Evolutionary conservation across 2,329 filamentous ascomycete genomes (phyloP).

Genomic region (Cephalotrichum gorgonifer): DNA sequence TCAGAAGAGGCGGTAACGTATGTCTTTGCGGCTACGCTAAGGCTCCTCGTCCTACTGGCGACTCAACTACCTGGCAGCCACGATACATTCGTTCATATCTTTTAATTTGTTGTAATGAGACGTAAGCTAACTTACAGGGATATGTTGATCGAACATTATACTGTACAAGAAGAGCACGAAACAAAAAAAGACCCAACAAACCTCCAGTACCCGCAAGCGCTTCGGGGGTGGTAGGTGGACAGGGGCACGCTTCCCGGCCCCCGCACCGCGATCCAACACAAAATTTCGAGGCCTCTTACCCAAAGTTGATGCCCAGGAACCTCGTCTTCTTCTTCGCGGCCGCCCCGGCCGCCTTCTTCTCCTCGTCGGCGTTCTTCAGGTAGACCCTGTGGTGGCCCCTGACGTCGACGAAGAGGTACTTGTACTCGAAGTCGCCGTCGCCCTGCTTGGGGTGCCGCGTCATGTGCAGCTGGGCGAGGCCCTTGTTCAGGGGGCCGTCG

Average conservation of each 20-base stretch:
- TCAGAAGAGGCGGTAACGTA: no score
- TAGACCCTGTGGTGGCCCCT: conserved; percentile 58
- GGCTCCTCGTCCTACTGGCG: no score
- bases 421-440: conserved; percentile 63
- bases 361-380: conserved; percentile 48
- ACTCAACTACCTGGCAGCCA: neutral
- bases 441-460: conserved; percentile 45
- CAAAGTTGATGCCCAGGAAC: conserved; percentile 55
- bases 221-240: no score
- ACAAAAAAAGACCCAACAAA: neutral
- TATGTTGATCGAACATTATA: neutral
- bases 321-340: conserved; percentile 31
- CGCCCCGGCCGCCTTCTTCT: conserved; percentile 8
- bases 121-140: neutral
- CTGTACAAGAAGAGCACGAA: neutral
- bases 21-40: no score
- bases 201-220: neutral
- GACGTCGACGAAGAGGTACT: conserved; percentile 70
- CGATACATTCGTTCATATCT: neutral
- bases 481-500: conserved; percentile 64
- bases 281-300: conserved; percentile 12
- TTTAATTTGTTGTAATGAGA: neutral
- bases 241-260: no score
- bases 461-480: conserved; percentile 70
- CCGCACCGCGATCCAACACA: no score